These are phyloP conservation scores for Boeremia lycopersici DNA, from an alignment of 2,329 filamentous ascomycete species.

Conservation along the genomic window DNA sequence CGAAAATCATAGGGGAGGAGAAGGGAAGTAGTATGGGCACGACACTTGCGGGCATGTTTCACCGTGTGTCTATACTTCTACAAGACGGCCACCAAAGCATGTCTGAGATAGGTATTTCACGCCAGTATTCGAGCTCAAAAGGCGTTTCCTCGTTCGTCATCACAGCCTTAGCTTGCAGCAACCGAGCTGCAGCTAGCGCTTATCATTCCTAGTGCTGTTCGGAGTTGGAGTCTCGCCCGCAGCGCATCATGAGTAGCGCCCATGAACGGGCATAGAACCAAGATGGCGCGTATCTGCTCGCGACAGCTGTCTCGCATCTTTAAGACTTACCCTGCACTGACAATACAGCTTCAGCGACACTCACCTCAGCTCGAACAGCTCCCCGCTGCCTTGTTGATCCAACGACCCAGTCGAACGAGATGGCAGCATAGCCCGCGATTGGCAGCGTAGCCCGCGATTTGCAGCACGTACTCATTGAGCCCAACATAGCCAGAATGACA, in stretches of 20 bases:
- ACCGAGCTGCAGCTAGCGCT: slow-evolving; percentile 16
- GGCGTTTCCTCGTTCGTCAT: not conserved
- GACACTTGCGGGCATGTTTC: not conserved
- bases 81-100: not conserved
- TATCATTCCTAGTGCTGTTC: slow-evolving; percentile 11
- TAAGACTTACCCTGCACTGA: not conserved
- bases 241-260: slow-evolving; percentile 3
- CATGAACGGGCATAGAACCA: not conserved
- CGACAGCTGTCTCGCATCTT: not conserved
- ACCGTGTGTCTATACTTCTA: not conserved
- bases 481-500: slow-evolving; percentile 28
- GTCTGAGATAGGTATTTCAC: slow-evolving; percentile 2
- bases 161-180: slow-evolving; percentile 12
- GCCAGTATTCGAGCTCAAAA: not conserved
- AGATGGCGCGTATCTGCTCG: slow-evolving; percentile 5
- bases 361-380: not conserved
- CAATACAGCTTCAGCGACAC: not conserved
- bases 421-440: not conserved
- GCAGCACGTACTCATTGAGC: not conserved
- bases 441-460: not conserved
- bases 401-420: not conserved
- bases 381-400: not conserved
- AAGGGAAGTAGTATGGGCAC: not conserved
- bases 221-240: slow-evolving; percentile 15
- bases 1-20: not conserved